Conservation (phyloP, 345 rosid genomes). For the Lagerstroemia speciosa region DNA sequence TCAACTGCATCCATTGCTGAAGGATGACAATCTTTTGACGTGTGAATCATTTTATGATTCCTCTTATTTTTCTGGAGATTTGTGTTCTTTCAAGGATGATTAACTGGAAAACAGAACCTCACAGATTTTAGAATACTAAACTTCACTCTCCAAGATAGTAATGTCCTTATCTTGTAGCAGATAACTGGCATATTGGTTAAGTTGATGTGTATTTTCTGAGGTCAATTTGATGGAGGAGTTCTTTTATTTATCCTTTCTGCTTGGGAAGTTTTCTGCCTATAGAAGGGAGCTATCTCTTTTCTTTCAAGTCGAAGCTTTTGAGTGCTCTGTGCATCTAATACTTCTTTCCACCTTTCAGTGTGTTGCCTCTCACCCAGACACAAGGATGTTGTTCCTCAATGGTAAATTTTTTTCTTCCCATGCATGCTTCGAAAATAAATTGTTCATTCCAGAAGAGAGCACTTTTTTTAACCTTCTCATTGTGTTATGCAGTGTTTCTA, state of each 20-base stretch:
- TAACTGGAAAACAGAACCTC: background rate
- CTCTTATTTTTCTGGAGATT: background rate
- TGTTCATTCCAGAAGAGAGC: background rate
- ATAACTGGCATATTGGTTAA: too few species aligned
- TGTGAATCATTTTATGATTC: background rate
- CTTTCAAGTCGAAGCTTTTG: background rate
- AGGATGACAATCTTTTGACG: background rate
- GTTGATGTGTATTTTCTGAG: too few species aligned
- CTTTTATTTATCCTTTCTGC: too few species aligned
- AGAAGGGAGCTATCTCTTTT: background rate
- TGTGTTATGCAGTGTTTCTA: background rate
- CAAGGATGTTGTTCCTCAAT: slow-evolving; percentile 87
- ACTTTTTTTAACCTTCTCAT: background rate
- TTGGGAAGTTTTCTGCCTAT: background rate
- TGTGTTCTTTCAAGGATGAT: background rate
- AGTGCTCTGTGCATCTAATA: slow-evolving; percentile 1
- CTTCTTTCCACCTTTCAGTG: slow-evolving; percentile 44
- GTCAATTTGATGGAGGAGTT: too few species aligned
- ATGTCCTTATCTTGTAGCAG: too few species aligned
- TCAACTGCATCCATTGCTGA: background rate
- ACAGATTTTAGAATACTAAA: too few species aligned
- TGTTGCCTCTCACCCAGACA: slow-evolving; percentile 96
- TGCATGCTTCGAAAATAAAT: background rate
- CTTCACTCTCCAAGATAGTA: too few species aligned
- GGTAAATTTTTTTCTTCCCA: slow-evolving; percentile 34